These are phyloP conservation scores for Colletotrichum trifolii DNA, from an alignment of 2,329 filamentous ascomycete genomes.

Conservation along the genomic window DNA sequence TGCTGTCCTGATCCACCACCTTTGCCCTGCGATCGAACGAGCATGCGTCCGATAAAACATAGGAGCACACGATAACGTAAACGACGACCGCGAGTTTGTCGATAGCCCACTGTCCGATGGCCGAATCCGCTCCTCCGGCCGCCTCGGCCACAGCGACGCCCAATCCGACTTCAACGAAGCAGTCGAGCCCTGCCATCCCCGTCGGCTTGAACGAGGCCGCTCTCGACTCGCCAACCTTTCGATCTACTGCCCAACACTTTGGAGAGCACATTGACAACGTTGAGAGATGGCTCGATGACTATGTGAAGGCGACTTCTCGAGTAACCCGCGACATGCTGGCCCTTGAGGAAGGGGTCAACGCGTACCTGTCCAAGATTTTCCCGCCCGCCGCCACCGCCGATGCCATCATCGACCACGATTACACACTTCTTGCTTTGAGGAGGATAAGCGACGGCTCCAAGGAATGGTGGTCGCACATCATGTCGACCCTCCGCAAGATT, in stretches of 20 bases:
- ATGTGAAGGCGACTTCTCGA: constrained; percentile 64
- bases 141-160: constrained; percentile 23
- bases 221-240: constrained; percentile 95
- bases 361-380: constrained; percentile 80
- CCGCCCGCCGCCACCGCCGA: constrained; percentile 81
- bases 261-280: constrained; percentile 90
- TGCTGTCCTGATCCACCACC: background rate
- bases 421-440: constrained; percentile 87
- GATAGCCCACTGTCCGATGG: constrained; percentile 21
- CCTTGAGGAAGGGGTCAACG: constrained; percentile 83
- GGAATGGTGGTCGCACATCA: constrained; percentile 85
- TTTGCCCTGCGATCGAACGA: constrained; percentile 4
- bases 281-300: constrained; percentile 87
- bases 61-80: constrained; percentile 22
- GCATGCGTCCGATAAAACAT: constrained; percentile 22
- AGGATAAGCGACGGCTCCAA: constrained; percentile 85
- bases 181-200: constrained; percentile 65
- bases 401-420: constrained; percentile 92
- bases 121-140: constrained; percentile 30
- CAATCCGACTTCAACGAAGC: constrained; percentile 9
- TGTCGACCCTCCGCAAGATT: constrained; percentile 80
- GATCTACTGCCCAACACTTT: constrained; percentile 87
- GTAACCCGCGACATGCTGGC: constrained; percentile 72
- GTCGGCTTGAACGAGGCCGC: constrained; percentile 94
- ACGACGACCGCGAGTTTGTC: constrained; percentile 3